Conservation (phyloP, 768 basidiomycete species). For the Trichaptum fuscoviolaceum region DNA sequence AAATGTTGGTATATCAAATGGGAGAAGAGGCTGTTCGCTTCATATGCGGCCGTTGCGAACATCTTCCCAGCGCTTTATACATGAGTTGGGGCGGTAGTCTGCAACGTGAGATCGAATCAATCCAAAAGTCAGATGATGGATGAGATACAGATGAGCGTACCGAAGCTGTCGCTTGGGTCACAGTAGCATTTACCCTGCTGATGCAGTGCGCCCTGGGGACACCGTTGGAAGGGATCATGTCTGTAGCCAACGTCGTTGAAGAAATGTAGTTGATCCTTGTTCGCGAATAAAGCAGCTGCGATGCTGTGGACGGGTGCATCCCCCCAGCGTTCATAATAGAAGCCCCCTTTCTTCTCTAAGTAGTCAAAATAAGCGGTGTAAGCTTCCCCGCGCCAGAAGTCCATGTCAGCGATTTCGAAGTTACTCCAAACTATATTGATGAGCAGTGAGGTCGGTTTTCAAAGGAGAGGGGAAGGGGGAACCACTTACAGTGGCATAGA, state of each 20-base stretch:
- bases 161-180: conserved; percentile 65
- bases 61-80: conserved; percentile 2
- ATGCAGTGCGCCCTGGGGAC: conserved; percentile 56
- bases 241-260: conserved; percentile 83
- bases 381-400: conserved; percentile 82
- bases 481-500: conserved; percentile 69
- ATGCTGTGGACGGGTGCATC: conserved; percentile 88
- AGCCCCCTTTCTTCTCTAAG: conserved; percentile 78
- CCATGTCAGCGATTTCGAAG: conserved; percentile 85
- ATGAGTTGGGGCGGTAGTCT: conserved; percentile 3
- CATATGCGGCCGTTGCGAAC: neutral
- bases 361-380: conserved; percentile 81
- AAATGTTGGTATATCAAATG: neutral
- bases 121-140: neutral
- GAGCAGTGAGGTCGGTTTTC: neutral
- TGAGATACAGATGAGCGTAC: conserved; percentile 29
- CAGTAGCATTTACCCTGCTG: conserved; percentile 62
- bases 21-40: neutral
- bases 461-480: neutral
- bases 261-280: conserved; percentile 73
- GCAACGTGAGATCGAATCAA: neutral
- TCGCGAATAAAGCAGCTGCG: conserved; percentile 70
- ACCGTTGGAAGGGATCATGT: conserved; percentile 77
- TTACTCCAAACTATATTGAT: conserved; percentile 32
- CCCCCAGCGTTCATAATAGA: conserved; percentile 91